Percentiles rank a stretch among this genome's conserved stretches.
phyloP scores from a whole-genome alignment of 2,329 filamentous ascomycete genomes.

The Zasmidium cellare region DNA sequence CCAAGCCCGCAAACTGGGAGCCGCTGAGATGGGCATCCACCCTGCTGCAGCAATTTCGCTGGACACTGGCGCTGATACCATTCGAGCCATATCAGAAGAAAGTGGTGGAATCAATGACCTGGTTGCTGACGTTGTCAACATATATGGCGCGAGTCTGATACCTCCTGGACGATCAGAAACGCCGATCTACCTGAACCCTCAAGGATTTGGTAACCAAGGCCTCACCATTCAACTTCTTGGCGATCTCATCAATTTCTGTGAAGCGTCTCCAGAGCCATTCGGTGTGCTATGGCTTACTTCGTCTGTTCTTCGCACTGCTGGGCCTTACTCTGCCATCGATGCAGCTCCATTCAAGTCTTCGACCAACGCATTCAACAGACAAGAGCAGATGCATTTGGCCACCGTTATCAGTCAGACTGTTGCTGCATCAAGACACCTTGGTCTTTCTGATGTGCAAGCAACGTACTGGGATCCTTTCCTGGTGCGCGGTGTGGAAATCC shows the following conservation, averaged over 20 bases:
- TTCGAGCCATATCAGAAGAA: conserved; percentile 22
- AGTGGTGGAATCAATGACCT: conserved; percentile 27
- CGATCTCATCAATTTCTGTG: conserved; percentile 89
- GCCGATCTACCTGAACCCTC: conserved; percentile 10
- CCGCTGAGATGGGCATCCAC: conserved; percentile 94
- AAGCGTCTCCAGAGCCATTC: conserved; percentile 87
- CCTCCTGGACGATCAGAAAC: conserved; percentile 4
- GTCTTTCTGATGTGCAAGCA: conserved; percentile 67
- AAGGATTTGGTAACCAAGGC: conserved; percentile 69
- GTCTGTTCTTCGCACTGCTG: conserved; percentile 77
- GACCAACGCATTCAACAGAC: conserved; percentile 41
- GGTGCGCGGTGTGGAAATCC: conserved; percentile 72
- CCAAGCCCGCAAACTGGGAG: conserved; percentile 86
- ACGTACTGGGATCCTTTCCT: conserved; percentile 98
- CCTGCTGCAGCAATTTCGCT: conserved; percentile 83
- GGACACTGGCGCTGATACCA: conserved; percentile 51
- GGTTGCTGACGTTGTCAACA: conserved; percentile 24
- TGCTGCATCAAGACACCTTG: conserved; percentile 72
- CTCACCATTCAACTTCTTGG: conserved; percentile 85
- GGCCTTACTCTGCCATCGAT: conserved; percentile 51
- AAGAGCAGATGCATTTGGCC: conserved; percentile 82
- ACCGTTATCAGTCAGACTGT: conserved; percentile 86
- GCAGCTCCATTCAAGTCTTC: conserved; percentile 1
- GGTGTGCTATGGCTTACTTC: conserved; percentile 88
- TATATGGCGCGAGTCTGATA: conserved; percentile 28